Conservation (phyloP, 345 rosid genomes). For the Limnanthes douglasii region DNA sequence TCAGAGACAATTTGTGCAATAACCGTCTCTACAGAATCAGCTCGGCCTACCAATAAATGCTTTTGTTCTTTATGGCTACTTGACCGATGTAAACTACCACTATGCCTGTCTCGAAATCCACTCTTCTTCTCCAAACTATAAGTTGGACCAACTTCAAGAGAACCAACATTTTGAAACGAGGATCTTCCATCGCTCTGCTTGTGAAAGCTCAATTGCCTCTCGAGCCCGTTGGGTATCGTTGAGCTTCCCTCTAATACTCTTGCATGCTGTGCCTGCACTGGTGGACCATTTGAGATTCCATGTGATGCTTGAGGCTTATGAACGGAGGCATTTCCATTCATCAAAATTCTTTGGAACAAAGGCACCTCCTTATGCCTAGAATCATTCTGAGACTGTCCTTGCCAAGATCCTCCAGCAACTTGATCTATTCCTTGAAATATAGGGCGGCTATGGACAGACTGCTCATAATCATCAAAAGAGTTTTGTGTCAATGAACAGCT, state of each 20-base stretch:
- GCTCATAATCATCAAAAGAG: constrained; percentile 66
- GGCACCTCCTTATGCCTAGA: constrained; percentile 54
- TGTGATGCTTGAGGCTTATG: constrained; percentile 37
- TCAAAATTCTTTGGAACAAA: constrained; percentile 40
- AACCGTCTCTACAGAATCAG: constrained; percentile 58
- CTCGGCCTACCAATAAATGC: constrained; percentile 34
- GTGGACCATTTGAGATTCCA: constrained; percentile 31
- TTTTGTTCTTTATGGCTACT: constrained; percentile 46
- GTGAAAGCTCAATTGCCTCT: constrained; percentile 58
- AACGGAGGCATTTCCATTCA: constrained; percentile 48
- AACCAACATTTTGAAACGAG: constrained; percentile 48
- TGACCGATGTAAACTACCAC: constrained; percentile 43
- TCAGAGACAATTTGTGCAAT: constrained; percentile 55
- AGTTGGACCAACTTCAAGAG: constrained; percentile 52
- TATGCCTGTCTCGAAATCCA: constrained; percentile 30
- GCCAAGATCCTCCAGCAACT: constrained; percentile 28
- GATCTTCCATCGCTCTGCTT: constrained; percentile 44
- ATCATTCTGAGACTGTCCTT: constrained; percentile 53
- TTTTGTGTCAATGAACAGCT: constrained; percentile 95
- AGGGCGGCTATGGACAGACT: constrained; percentile 95
- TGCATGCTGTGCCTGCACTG: constrained; percentile 23
- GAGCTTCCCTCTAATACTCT: constrained; percentile 34
- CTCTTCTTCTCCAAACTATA: constrained; percentile 51
- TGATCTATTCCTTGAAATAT: constrained; percentile 67
- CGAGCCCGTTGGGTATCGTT: constrained; percentile 36